Evolutionary conservation across 805 yeast species (phyloP), one percentile per base, ranked within the genome.

Genomic region (Yarrowia deformans): DNA sequence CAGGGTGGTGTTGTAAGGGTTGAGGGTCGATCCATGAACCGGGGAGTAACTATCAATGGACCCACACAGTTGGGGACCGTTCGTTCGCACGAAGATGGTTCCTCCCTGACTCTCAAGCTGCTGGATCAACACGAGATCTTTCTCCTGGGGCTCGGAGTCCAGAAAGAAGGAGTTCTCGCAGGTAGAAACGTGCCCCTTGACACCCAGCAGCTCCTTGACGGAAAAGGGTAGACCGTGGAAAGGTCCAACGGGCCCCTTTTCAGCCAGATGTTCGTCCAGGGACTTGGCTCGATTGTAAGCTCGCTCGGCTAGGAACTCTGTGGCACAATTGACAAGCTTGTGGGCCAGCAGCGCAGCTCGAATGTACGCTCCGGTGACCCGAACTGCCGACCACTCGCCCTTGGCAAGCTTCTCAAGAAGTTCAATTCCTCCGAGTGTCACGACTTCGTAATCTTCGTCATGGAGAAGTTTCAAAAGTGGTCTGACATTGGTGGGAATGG

Each of bases 181-280:
- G 12, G 85, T 76, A 4, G 88, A 79, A 9, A 82, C 82, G 35
- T 80, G 80, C 2, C 87, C 88, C 69, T 78, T 78, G 68, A 86
- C 73, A 69, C 83, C 80, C 67, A 83, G 77, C 63, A 81, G 80
- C 70, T 84, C 88, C 73, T 88, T 88, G 67, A 88, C 79, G 0
- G 90, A 86, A 39, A 88, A 78, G 2, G 91, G 92, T 35, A 88
- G 77, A 1, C 92, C 92, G 73, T 88, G 91, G 63, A 88, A 81
- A 1, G 90, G 88, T 40, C 91, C 91, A 39, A 84, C 74, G 1
- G 82, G 76, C 16, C 88, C 89, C 52, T 82, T 77, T 50, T 80
- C 72, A 64, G 75, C 76, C 69, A 72, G 84, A 74, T 83, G 82
- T 18, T 81, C 83, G 74, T 89, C 93, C 70, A 87, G 79, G 64